These are phyloP conservation scores for Triglochin maritima DNA, from an alignment of 106 monocot genomes.

Conservation along the genomic window DNA sequence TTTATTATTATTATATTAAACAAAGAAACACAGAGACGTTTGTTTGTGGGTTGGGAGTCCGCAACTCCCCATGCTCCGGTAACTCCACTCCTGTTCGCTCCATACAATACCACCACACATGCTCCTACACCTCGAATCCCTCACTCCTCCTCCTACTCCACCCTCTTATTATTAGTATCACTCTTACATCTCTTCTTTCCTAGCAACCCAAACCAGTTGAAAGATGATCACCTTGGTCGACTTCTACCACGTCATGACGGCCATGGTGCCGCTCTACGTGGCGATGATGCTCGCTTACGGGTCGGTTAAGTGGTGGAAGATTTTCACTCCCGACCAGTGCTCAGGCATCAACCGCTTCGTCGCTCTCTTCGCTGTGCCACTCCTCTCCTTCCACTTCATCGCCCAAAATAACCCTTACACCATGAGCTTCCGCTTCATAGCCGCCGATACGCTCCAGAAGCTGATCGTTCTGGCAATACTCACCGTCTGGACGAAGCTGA, in stretches of 20 bases:
- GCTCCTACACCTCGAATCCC: constrained; percentile 19
- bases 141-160: background rate
- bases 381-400: constrained; percentile 37
- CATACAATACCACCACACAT: constrained; percentile 19
- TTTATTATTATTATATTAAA: no score
- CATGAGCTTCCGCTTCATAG: constrained; percentile 28
- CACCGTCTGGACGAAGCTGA: constrained; percentile 10
- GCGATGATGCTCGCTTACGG: constrained; percentile 61
- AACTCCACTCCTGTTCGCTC: background rate
- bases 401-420: constrained; percentile 26
- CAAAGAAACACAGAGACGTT: no score
- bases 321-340: constrained; percentile 55
- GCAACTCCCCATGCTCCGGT: background rate
- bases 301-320: constrained; percentile 53
- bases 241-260: constrained; percentile 70
- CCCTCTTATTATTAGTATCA: background rate
- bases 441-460: constrained; percentile 22
- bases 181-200: background rate
- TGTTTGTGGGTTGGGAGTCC: no score
- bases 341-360: constrained; percentile 56
- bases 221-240: constrained; percentile 39
- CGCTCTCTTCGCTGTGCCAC: constrained; percentile 25
- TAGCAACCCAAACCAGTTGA: background rate
- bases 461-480: constrained; percentile 12
- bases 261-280: constrained; percentile 63